Conservation (phyloP, 495 filamentous ascomycete genomes). For the Aspergillus baeticus region DNA sequence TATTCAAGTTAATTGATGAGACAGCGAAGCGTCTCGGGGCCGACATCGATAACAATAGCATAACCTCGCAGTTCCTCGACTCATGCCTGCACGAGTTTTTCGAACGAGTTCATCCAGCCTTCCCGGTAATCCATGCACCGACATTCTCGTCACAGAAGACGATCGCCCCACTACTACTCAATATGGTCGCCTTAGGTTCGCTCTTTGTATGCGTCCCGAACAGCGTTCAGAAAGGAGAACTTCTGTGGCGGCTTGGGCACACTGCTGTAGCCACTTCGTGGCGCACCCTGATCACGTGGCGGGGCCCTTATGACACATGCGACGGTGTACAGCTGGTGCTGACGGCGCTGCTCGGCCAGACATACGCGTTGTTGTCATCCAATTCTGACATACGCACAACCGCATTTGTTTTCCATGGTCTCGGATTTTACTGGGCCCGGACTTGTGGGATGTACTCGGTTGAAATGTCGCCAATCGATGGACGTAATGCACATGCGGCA, state of each 20-base stretch:
- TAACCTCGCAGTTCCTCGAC: slow-evolving; percentile 19
- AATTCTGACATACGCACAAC: slow-evolving; percentile 16
- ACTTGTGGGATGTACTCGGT: slow-evolving; percentile 20
- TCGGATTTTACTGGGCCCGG: slow-evolving; percentile 22
- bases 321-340: slow-evolving; percentile 21
- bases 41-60: slow-evolving; percentile 15
- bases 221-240: slow-evolving; percentile 13
- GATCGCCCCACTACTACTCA: slow-evolving; percentile 17
- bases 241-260: slow-evolving; percentile 21
- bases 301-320: slow-evolving; percentile 20
- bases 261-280: slow-evolving; percentile 21
- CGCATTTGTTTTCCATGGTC: slow-evolving; percentile 16
- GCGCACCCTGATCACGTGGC: slow-evolving; percentile 14
- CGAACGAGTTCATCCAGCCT: slow-evolving; percentile 12
- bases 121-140: slow-evolving; percentile 17
- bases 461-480: not conserved
- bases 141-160: slow-evolving; percentile 13
- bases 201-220: slow-evolving; percentile 17
- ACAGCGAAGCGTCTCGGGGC: not conserved
- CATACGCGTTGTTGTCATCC: slow-evolving; percentile 19
- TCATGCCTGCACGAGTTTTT: slow-evolving; percentile 20
- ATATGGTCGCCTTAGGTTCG: slow-evolving; percentile 22
- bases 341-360: slow-evolving; percentile 18
- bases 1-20: not conserved
- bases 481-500: not conserved